A percentile compares a stretch with the other conserved stretches of the same genome.
These are phyloP conservation scores for Saccharum hybrid DNA, from an alignment of 202 grass and related monocot species.

Conservation along the genomic window DNA sequence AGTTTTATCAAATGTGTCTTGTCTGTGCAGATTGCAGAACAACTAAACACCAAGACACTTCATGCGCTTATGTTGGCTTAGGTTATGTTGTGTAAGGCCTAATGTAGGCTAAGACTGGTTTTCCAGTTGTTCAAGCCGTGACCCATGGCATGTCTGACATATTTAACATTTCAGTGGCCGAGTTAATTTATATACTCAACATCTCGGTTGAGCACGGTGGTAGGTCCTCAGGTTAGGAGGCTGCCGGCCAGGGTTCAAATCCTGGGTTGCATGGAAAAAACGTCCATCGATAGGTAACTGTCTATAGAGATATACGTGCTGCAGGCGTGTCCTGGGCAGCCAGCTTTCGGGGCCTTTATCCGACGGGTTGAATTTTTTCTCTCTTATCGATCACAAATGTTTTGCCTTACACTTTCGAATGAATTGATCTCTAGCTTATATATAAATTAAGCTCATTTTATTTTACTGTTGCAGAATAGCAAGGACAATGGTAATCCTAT, in stretches of 20 bases:
- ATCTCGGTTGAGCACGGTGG: not conserved
- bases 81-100: not conserved
- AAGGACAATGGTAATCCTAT: conserved; percentile 57
- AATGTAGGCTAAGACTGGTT: not conserved
- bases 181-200: not conserved
- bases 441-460: not conserved
- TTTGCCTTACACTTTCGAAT: not conserved
- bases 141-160: no score
- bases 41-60: no score
- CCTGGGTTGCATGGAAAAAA: not conserved
- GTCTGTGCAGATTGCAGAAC: no score
- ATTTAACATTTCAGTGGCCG: no score
- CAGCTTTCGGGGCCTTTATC: not conserved
- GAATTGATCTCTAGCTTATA: not conserved
- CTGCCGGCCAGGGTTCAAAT: not conserved
- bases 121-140: no score
- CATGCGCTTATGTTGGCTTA: no score
- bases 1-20: no score
- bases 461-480: conserved; percentile 64
- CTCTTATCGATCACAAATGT: not conserved
- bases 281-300: not conserved
- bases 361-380: not conserved
- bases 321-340: no score
- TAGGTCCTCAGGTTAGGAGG: not conserved
- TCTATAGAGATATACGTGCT: not conserved